Conservation (phyloP, 1,284 basidiomycete genomes). For the Melanopsichium pennsylvanicum region DNA sequence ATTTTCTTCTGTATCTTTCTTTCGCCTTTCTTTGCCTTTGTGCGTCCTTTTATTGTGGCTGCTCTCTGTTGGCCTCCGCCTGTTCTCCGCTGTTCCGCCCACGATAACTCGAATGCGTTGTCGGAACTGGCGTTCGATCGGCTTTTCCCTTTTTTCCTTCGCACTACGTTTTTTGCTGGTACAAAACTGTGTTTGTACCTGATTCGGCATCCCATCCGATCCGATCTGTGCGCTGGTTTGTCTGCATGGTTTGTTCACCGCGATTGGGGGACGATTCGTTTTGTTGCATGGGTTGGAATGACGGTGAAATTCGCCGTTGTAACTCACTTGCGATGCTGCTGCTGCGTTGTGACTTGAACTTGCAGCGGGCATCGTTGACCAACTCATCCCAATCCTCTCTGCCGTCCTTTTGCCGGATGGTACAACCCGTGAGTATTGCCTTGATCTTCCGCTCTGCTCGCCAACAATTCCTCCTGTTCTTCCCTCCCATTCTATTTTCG, state of each 20-base stretch:
- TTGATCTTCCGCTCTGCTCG: no score
- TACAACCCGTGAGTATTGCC: slow-evolving; percentile 21
- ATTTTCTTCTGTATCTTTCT: no score
- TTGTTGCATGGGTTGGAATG: no score
- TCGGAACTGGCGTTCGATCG: slow-evolving; percentile 20
- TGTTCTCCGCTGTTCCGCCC: slow-evolving; percentile 17
- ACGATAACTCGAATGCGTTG: not conserved
- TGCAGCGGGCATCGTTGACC: slow-evolving; percentile 29
- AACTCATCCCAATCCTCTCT: slow-evolving; percentile 11
- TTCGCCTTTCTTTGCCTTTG: slow-evolving; percentile 12
- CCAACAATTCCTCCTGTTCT: no score
- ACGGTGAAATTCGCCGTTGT: no score
- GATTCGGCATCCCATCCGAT: slow-evolving; percentile 14
- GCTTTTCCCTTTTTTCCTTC: slow-evolving; percentile 1
- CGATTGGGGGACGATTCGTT: no score
- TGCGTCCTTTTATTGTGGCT: not conserved
- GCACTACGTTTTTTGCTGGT: not conserved
- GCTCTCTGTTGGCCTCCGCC: slow-evolving; percentile 8
- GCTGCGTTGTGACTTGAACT: slow-evolving; percentile 22
- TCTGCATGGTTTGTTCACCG: no score
- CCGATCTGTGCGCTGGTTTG: no score
- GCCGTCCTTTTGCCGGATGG: slow-evolving; percentile 24
- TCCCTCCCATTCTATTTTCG: slow-evolving; percentile 6
- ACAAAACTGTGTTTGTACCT: slow-evolving; percentile 1
- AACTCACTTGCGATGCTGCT: no score